Evolutionary conservation across 495 filamentous ascomycete genomes (phyloP).

Genomic region (Chaetomium cochliodes): DNA sequence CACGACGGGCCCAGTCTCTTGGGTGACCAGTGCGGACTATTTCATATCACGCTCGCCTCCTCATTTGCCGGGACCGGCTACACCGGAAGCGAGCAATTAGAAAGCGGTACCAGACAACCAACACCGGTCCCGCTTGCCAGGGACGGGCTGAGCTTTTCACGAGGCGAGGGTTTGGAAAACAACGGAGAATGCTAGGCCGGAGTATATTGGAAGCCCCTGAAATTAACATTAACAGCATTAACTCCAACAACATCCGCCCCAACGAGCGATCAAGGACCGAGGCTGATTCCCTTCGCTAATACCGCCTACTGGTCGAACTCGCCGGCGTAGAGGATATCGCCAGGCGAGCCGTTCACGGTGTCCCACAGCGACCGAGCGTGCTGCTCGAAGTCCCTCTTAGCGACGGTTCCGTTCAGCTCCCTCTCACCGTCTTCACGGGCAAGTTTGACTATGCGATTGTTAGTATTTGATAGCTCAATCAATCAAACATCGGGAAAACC

Average conservation of each 20-base stretch:
- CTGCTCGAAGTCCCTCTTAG: slow-evolving; percentile 19
- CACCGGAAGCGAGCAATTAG: slow-evolving; percentile 2
- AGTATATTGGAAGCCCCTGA: not conserved
- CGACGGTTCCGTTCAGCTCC: slow-evolving; percentile 16
- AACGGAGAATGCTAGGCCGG: not conserved
- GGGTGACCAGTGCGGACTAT: not conserved
- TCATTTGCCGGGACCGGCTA: slow-evolving; percentile 16
- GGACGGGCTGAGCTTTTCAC: not conserved
- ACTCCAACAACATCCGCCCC: not conserved
- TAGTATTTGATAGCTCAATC: not conserved
- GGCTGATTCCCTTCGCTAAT: not conserved
- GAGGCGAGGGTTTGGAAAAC: not conserved
- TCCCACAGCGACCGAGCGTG: slow-evolving; percentile 25
- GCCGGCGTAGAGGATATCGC: slow-evolving; percentile 27
- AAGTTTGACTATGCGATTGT: slow-evolving; percentile 15
- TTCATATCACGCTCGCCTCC: not conserved
- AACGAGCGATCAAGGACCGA: not conserved
- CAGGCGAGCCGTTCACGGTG: slow-evolving; percentile 20
- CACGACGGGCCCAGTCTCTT: not conserved
- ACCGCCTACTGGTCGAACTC: slow-evolving; percentile 22
- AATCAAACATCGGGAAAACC: not conserved
- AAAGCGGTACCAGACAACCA: not conserved
- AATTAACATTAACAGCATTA: not conserved
- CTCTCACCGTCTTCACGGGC: slow-evolving; percentile 25
- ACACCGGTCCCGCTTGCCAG: slow-evolving; percentile 3